Evolutionary conservation across 2,329 filamentous ascomycete genomes (phyloP).

Genomic region (Coniochaeta pulveracea): DNA sequence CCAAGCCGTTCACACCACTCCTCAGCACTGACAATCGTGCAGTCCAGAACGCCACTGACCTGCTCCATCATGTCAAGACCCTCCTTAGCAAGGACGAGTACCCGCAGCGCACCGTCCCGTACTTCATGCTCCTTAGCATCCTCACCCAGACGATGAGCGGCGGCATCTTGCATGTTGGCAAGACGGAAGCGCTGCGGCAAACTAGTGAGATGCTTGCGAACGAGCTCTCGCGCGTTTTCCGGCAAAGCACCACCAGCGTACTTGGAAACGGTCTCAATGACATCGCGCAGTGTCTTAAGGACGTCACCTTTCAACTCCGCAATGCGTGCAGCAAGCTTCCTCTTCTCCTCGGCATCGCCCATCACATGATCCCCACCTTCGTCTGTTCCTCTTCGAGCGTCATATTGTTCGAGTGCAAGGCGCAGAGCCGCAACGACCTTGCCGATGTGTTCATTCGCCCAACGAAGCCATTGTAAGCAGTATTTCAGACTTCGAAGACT

Average conservation of each 20-base stretch:
- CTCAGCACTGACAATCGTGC: constrained; percentile 83
- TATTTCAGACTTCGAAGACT: constrained; percentile 76
- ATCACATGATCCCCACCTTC: constrained; percentile 10
- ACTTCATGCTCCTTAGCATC: constrained; percentile 29
- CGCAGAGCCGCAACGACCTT: constrained; percentile 65
- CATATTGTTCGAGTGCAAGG: constrained; percentile 69
- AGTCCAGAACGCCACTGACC: constrained; percentile 77
- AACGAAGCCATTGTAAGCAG: constrained; percentile 68
- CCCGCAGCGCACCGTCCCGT: constrained; percentile 56
- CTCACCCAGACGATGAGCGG: constrained; percentile 17
- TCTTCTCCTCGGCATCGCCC: constrained; percentile 25
- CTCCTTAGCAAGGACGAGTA: constrained; percentile 78
- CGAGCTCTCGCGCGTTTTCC: constrained; percentile 74
- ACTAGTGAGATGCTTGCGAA: constrained; percentile 73
- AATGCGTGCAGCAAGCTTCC: constrained; percentile 49
- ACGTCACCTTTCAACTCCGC: constrained; percentile 58
- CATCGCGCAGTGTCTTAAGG: constrained; percentile 67
- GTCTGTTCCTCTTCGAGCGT: constrained; percentile 23
- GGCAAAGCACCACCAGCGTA: constrained; percentile 88
- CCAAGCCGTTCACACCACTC: constrained; percentile 79
- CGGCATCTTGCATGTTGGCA: constrained; percentile 36
- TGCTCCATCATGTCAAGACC: constrained; percentile 91
- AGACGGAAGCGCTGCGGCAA: constrained; percentile 74
- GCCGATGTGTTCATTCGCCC: constrained; percentile 72
- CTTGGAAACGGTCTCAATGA: constrained; percentile 75